Percentiles rank a stretch among this genome's conserved stretches.
Conservation (phyloP, 768 basidiomycete species). For the Phylloporus arenicola region DNA sequence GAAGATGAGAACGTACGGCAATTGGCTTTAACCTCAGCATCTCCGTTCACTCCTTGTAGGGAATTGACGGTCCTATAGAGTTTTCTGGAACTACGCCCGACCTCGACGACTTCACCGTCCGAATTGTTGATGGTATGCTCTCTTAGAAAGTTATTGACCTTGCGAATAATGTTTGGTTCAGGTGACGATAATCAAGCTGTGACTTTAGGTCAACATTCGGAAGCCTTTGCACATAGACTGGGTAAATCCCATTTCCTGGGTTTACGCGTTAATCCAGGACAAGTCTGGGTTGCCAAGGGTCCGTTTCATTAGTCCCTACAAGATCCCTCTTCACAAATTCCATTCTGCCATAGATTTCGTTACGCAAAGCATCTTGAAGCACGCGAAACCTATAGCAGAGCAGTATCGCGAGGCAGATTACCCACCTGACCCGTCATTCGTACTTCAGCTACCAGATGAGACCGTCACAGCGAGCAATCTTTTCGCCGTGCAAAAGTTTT, state of each 20-base stretch:
- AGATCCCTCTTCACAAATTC: neutral
- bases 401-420: slow-evolving; percentile 45
- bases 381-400: slow-evolving; percentile 49
- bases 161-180: slow-evolving; percentile 25
- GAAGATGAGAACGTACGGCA: slow-evolving; percentile 63
- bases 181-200: slow-evolving; percentile 55
- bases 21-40: neutral
- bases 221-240: slow-evolving; percentile 53
- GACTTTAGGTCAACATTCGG: slow-evolving; percentile 49
- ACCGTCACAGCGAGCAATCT: slow-evolving; percentile 69
- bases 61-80: slow-evolving; percentile 62
- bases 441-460: slow-evolving; percentile 74
- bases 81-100: slow-evolving; percentile 73
- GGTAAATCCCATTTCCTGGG: slow-evolving; percentile 73
- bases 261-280: slow-evolving; percentile 51
- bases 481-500: slow-evolving; percentile 81
- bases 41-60: slow-evolving; percentile 41
- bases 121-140: slow-evolving; percentile 66
- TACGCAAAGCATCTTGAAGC: slow-evolving; percentile 51
- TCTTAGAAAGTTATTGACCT: neutral
- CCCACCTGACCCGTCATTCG: slow-evolving; percentile 74
- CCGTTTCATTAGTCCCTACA: slow-evolving; percentile 3
- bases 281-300: slow-evolving; percentile 88
- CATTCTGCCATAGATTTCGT: slow-evolving; percentile 48
- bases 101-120: slow-evolving; percentile 76